These are phyloP conservation scores for Neonectria faginata DNA, from an alignment of 2,329 filamentous ascomycete species.

Conservation along the genomic window DNA sequence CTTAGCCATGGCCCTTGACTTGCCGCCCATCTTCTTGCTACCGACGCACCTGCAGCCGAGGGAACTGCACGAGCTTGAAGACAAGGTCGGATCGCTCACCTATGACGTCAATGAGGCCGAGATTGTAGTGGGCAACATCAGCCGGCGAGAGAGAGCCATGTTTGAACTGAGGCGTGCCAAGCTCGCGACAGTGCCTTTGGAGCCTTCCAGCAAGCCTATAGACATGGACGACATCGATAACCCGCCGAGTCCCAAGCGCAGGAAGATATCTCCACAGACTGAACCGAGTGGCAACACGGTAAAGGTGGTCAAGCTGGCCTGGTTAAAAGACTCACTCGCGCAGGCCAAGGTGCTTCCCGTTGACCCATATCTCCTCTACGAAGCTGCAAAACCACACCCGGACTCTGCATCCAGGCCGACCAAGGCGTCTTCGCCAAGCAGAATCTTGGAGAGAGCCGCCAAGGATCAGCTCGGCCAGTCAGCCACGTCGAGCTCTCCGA, in stretches of 20 bases:
- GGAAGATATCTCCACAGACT: slow-evolving; percentile 25
- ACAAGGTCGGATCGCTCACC: slow-evolving; percentile 73
- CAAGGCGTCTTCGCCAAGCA: slow-evolving; percentile 22
- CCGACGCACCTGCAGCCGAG: slow-evolving; percentile 74
- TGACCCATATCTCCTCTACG: slow-evolving; percentile 65
- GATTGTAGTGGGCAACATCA: slow-evolving; percentile 80
- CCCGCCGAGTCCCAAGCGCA: slow-evolving; percentile 34
- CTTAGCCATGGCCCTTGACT: slow-evolving; percentile 41
- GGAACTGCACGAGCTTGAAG: slow-evolving; percentile 73
- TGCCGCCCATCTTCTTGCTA: slow-evolving; percentile 80
- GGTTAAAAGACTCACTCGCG: slow-evolving; percentile 67
- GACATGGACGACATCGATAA: slow-evolving; percentile 19
- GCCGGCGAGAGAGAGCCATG: slow-evolving; percentile 75
- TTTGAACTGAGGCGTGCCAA: slow-evolving; percentile 81
- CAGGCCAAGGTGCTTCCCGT: slow-evolving; percentile 59
- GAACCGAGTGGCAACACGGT: slow-evolving; percentile 47
- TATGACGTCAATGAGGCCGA: slow-evolving; percentile 78
- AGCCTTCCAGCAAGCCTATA: slow-evolving; percentile 11
- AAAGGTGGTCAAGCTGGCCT: slow-evolving; percentile 68
- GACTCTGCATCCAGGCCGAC: slow-evolving; percentile 5
- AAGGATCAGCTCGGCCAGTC: slow-evolving; percentile 18
- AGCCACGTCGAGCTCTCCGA: slow-evolving; percentile 6
- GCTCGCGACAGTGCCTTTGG: slow-evolving; percentile 63
- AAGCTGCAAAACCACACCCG: slow-evolving; percentile 54
- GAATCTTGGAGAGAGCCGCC: slow-evolving; percentile 33